A percentile compares a stretch with the other conserved stretches of the same genome.
Evolutionary conservation across 1,139 yeast species (phyloP).

Genomic region (Yamadazyma diddensiae): DNA sequence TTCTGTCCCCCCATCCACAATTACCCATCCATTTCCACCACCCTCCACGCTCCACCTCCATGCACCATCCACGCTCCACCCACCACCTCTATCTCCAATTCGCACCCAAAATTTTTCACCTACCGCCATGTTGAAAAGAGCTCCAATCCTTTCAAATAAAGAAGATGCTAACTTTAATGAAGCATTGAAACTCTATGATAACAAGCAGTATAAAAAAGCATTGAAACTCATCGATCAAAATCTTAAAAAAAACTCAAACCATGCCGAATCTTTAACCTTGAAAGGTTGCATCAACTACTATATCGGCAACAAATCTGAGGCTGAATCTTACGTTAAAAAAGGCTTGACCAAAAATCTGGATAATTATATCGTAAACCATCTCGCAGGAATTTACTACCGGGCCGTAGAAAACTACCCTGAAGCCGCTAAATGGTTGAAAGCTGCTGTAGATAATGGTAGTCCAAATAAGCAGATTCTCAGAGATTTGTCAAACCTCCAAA

Average conservation of each 20-base stretch:
- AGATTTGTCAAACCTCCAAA: constrained; percentile 77
- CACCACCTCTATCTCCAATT: neutral
- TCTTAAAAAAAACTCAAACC: constrained; percentile 71
- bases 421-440: constrained; percentile 76
- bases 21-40: too few relatives aligned
- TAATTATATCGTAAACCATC: constrained; percentile 78
- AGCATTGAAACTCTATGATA: constrained; percentile 80
- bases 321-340: constrained; percentile 56
- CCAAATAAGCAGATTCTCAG: constrained; percentile 76
- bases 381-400: constrained; percentile 82
- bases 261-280: constrained; percentile 80
- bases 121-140: constrained; percentile 21
- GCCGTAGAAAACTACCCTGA: constrained; percentile 66
- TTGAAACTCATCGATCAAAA: constrained; percentile 72
- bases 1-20: too few relatives aligned
- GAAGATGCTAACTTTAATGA: constrained; percentile 73
- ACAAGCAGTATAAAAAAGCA: constrained; percentile 84
- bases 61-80: too few relatives aligned
- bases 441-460: constrained; percentile 78
- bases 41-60: too few relatives aligned
- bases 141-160: constrained; percentile 44
- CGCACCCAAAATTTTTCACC: constrained; percentile 9
- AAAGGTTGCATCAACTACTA: constrained; percentile 70
- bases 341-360: constrained; percentile 56
- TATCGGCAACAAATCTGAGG: constrained; percentile 59